phyloP scores from a whole-genome alignment of 495 filamentous ascomycete species.

The Penicillium paradoxum region DNA sequence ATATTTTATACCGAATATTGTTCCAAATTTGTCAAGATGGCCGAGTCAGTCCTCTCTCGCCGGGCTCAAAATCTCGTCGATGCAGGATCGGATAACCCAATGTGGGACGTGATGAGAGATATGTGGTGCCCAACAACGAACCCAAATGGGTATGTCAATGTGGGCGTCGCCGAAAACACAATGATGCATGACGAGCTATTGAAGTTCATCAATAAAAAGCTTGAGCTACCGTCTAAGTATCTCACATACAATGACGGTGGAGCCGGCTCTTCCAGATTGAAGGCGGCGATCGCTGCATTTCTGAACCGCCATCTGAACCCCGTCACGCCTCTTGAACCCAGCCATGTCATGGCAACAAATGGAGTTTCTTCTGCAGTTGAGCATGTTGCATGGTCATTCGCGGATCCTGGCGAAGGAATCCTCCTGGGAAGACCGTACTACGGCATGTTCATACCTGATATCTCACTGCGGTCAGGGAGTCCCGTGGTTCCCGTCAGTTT shows the following conservation, averaged over 20 bases:
- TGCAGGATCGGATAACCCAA: slow-evolving; percentile 11
- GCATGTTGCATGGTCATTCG: slow-evolving; percentile 39
- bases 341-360: slow-evolving; percentile 42
- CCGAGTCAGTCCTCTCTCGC: slow-evolving; percentile 10
- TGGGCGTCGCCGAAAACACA: slow-evolving; percentile 38
- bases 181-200: slow-evolving; percentile 37
- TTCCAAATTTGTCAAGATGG: slow-evolving; percentile 2
- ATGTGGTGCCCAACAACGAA: slow-evolving; percentile 23
- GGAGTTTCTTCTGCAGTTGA: slow-evolving; percentile 47
- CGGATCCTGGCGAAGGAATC: slow-evolving; percentile 46
- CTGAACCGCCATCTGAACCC: slow-evolving; percentile 44
- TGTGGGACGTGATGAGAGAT: slow-evolving; percentile 27
- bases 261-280: slow-evolving; percentile 29
- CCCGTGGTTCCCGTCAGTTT: slow-evolving; percentile 41
- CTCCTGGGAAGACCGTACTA: slow-evolving; percentile 49
- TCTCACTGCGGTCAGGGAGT: slow-evolving; percentile 26
- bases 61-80: slow-evolving; percentile 17
- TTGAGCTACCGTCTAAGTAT: slow-evolving; percentile 29
- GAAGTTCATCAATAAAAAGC: slow-evolving; percentile 26
- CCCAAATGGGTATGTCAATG: slow-evolving; percentile 33
- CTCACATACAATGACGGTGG: slow-evolving; percentile 44
- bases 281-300: slow-evolving; percentile 39
- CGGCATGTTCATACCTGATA: slow-evolving; percentile 39
- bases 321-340: slow-evolving; percentile 25
- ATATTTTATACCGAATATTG: no score